phyloP scores from a whole-genome alignment of 2,329 filamentous ascomycete species.

The Trichocomaceae sp. region DNA sequence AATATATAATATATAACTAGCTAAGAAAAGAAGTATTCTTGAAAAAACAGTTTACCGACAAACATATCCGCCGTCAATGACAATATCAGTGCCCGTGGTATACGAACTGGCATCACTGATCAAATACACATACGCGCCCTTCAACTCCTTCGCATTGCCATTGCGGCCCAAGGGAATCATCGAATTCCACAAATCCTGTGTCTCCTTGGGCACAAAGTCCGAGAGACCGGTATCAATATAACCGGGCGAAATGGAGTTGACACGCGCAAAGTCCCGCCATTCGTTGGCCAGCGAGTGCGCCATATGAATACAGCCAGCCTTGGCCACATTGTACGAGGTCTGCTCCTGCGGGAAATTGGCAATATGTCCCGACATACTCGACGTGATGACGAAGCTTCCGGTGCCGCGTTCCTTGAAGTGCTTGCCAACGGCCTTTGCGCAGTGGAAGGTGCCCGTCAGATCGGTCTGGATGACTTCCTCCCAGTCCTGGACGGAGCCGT shows the following conservation, averaged over 20 bases:
- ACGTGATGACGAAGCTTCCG: slow-evolving; percentile 60
- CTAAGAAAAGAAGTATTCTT: too few species aligned
- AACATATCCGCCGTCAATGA: slow-evolving; percentile 47
- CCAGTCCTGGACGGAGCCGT: slow-evolving; percentile 63
- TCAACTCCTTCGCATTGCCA: slow-evolving; percentile 59
- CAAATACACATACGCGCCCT: slow-evolving; percentile 51
- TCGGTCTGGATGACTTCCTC: slow-evolving; percentile 79
- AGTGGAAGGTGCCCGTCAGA: slow-evolving; percentile 78
- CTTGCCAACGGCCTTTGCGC: slow-evolving; percentile 77
- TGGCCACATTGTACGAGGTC: slow-evolving; percentile 58
- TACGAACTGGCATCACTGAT: slow-evolving; percentile 44
- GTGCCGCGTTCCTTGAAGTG: slow-evolving; percentile 64
- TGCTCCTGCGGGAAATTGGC: slow-evolving; percentile 58
- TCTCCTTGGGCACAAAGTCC: slow-evolving; percentile 56
- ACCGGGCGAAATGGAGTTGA: slow-evolving; percentile 62
- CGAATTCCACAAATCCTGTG: slow-evolving; percentile 51
- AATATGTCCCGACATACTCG: slow-evolving; percentile 55
- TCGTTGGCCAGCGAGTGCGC: slow-evolving; percentile 60
- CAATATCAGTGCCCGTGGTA: slow-evolving; percentile 44
- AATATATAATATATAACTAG: too few species aligned
- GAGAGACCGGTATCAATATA: slow-evolving; percentile 63
- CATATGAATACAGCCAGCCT: slow-evolving; percentile 61
- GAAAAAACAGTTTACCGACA: slow-evolving; percentile 24
- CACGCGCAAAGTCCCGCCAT: slow-evolving; percentile 62
- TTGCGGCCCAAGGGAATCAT: slow-evolving; percentile 58